Base-by-base conservation (phyloP, 768 basidiomycete genomes). In the Collybia sp. region DNA sequence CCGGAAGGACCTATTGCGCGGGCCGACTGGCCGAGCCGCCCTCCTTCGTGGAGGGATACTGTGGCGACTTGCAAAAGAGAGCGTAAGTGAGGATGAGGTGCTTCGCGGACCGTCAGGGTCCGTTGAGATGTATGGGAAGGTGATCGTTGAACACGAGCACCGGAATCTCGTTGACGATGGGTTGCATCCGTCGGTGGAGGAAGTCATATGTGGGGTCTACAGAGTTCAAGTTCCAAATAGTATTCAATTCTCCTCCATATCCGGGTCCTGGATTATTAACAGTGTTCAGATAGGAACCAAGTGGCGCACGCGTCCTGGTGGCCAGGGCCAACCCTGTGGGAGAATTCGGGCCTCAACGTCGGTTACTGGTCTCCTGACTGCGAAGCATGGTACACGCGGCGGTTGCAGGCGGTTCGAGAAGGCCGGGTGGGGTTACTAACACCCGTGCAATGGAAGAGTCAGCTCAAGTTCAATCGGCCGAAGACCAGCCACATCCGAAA, bases 311-410 rank as follows among this genome's bases (percentile, higher is more conserved):
- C 25, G 17, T 54, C 53, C 11, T 54, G 53, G 50, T 54, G 53
- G 53, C 53, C 50, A 3, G 33, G 33, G 18, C 53, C 39, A 17
- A 5, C 44, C n/a, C 42, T 43, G 30, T 53, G 53, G 48, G 38
- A 36, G 15, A 37, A 34, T 12, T 45, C 39, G 16, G 51, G 49
- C 12, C 31, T 52, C 32, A 51, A 55, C 34, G 41, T 53, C 9
- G 51, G 53, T 6, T 48, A 51, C 37, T 61, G 60, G 60, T 54
- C 56, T 1, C 34, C 45, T 5, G 40, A 50, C 35, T 52, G 53
- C 31, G 55, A 61, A 18, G 40, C 41, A 12, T 61, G 58, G 60
- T 61, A 49, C 44, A 44, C 47, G 17, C 33, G 39, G 15, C 48
- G 40, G 4, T 39, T 53, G 1, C 25, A 44, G 5, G n/a, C 32